Base-by-base conservation (phyloP, 1,284 basidiomycete genomes). In the Ceratobasidium sp. region DNA sequence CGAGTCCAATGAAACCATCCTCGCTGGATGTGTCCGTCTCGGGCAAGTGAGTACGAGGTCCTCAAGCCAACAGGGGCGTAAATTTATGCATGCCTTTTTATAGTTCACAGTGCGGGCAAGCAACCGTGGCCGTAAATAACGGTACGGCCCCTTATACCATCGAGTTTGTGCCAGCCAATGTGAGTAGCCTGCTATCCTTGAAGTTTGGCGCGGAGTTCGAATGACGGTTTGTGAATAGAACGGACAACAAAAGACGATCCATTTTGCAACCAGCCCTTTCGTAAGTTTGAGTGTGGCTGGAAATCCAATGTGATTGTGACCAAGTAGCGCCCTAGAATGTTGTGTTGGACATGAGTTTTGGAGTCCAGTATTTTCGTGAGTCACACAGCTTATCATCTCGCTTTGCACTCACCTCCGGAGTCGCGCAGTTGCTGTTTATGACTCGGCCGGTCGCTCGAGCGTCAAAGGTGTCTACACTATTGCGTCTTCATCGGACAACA, bases 221-320 rank as follows among this genome's bases (percentile, higher is more conserved):
- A 34, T 19, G 7, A 3, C 19, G n/a, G n/a, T n/a, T 29, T 71
- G 37, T 29, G 9, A 22, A 46, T 27, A 71, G 66, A 49, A 59
- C 48, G 5, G 51, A 11, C 53, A 59, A 48, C 66, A 71, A 48
- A 71, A 71, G 41, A 71, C 66, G 19, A 59, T 71, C 14, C 53
- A 71, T 48, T 71, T 71, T 34, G 54, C 53, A 22, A 56, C 53
- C 19, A 71, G 66, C 22, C 66, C 66, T 31, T 59, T 71, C 29
- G 66, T 71, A 34, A 59, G 66, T 59, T n/a, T 27, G 9, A 9
- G 39, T n/a, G 19, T n/a, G 19, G 8, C 31, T 62, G n/a, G 14
- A 24, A 22, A 62, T 11, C 37, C 39, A 6, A 6, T 11, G 11
- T 14, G 41, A 27, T 19, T 22, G 8, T 9, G 34, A 43, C 34